Evolutionary conservation across 2,329 filamentous ascomycete genomes (phyloP).

Genomic region (Talaromyces sp.): DNA sequence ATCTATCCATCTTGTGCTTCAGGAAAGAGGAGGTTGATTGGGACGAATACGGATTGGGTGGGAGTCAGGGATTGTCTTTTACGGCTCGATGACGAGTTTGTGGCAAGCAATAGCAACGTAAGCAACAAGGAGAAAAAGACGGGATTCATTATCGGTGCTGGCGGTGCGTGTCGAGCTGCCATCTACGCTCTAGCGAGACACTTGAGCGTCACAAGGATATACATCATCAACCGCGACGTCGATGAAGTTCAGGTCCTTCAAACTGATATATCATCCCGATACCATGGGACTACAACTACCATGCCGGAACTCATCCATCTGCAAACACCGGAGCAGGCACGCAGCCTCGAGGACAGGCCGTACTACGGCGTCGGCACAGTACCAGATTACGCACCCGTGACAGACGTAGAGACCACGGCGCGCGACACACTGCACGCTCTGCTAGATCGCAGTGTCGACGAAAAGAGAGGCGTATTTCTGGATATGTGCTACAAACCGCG

Average conservation of each 20-base stretch:
- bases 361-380: slow-evolving; percentile 1
- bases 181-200: not conserved
- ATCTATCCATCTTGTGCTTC: not conserved
- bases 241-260: not conserved
- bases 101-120: not conserved
- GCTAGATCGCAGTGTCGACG: not conserved
- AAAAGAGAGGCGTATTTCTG: not conserved
- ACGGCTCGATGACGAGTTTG: not conserved
- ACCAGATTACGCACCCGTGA: not conserved
- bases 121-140: not conserved
- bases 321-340: not conserved
- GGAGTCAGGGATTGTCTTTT: not conserved
- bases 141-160: not conserved
- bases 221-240: not conserved
- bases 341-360: not conserved
- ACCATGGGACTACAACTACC: not conserved
- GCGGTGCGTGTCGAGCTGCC: not conserved
- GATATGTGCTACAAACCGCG: slow-evolving; percentile 4
- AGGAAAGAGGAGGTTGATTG: not conserved
- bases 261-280: not conserved
- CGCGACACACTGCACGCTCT: not conserved
- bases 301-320: not conserved
- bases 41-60: slow-evolving; percentile 2
- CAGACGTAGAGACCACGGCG: not conserved
- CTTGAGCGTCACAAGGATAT: not conserved